Percentiles rank a stretch among this genome's conserved stretches.
Conservation (phyloP, 495 filamentous ascomycete genomes). For the Penicillium lagena region DNA sequence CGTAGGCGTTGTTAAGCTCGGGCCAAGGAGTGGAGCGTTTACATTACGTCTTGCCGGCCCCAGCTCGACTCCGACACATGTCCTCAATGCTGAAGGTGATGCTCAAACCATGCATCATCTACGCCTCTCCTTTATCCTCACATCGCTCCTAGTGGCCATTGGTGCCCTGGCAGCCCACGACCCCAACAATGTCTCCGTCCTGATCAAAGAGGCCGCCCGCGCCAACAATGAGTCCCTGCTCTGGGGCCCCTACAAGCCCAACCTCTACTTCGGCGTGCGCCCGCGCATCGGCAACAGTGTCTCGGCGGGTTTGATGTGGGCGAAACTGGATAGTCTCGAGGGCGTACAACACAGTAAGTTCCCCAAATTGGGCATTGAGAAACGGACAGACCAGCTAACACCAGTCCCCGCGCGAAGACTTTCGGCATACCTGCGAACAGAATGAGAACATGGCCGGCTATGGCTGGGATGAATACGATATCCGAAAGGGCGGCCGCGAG, state of each 20-base stretch:
- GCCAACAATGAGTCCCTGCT: conserved; percentile 78
- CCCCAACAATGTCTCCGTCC: conserved; percentile 28
- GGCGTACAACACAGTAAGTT: conserved; percentile 73
- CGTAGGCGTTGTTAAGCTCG: conserved; percentile 20
- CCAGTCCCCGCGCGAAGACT: conserved; percentile 42
- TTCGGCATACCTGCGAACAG: conserved; percentile 95
- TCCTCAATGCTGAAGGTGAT: conserved; percentile 16
- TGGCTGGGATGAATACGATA: conserved; percentile 95
- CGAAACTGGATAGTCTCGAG: conserved; percentile 73
- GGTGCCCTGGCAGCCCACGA: conserved; percentile 26
- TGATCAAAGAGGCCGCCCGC: conserved; percentile 36
- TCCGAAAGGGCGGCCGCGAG: conserved; percentile 77
- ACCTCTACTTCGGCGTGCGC: conserved; percentile 90
- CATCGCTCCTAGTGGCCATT: conserved; percentile 25
- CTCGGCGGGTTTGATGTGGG: conserved; percentile 82
- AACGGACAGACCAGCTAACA: not conserved
- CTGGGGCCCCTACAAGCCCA: conserved; percentile 95
- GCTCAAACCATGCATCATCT: conserved; percentile 26
- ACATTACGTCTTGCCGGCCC: too few species aligned
- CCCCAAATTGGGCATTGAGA: not conserved
- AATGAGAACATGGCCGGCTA: conserved; percentile 92
- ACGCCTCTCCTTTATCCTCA: conserved; percentile 18
- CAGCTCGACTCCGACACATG: conserved; percentile 3
- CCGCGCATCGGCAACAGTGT: conserved; percentile 84
- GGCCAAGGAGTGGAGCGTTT: conserved; percentile 22